Evolutionary conservation across 768 basidiomycete genomes (phyloP).

Genomic region (Boletus reticuloceps): DNA sequence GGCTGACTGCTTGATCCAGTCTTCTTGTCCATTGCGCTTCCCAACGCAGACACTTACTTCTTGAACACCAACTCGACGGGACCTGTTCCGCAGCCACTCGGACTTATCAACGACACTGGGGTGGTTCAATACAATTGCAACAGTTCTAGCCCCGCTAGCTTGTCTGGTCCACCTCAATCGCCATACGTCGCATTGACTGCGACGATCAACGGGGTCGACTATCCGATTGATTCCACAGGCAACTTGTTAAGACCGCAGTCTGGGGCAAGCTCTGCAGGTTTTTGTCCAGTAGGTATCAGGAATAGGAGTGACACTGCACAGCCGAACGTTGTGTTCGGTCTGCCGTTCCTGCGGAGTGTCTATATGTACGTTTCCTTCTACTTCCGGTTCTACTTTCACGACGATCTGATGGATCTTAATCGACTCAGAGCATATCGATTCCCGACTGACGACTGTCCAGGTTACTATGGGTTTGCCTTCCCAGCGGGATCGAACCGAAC

Average conservation of each 20-base stretch:
- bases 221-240: slow-evolving; percentile 24
- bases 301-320: slow-evolving; percentile 9
- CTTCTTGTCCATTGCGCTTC: slow-evolving; percentile 14
- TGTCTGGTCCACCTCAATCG: slow-evolving; percentile 1
- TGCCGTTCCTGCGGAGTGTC: slow-evolving; percentile 32
- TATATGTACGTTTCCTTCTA: slow-evolving; percentile 22
- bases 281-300: slow-evolving; percentile 23
- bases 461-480: slow-evolving; percentile 33
- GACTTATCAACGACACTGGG: not conserved
- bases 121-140: slow-evolving; percentile 17
- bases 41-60: slow-evolving; percentile 17
- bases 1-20: slow-evolving; percentile 8
- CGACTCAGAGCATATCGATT: slow-evolving; percentile 30
- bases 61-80: slow-evolving; percentile 18
- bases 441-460: slow-evolving; percentile 28
- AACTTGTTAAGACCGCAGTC: slow-evolving; percentile 20
- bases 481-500: slow-evolving; percentile 28
- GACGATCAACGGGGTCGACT: slow-evolving; percentile 33
- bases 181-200: slow-evolving; percentile 25
- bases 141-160: not conserved
- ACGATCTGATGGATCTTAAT: not conserved
- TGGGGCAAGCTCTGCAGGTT: not conserved
- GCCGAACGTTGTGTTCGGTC: slow-evolving; percentile 19
- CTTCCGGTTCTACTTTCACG: not conserved
- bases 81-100: slow-evolving; percentile 17